These are phyloP conservation scores for Senna tora DNA, from an alignment of 306 rosid species.

Conservation along the genomic window DNA sequence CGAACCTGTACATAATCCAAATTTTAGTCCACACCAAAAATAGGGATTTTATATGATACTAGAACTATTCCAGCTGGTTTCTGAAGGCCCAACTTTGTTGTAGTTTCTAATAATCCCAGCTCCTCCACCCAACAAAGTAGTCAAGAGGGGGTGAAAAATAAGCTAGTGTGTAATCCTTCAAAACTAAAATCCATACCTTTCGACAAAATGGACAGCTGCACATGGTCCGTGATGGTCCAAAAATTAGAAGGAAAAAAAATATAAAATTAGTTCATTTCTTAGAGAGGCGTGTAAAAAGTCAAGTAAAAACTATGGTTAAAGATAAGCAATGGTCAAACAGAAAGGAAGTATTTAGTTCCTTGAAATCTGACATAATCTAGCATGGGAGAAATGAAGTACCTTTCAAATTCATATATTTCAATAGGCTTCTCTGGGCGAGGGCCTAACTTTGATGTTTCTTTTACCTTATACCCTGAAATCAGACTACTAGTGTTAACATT, in stretches of 20 bases:
- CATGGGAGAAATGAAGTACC: constrained; percentile 52
- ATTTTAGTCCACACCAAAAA: constrained; percentile 40
- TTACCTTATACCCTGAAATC: constrained; percentile 67
- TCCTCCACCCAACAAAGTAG: neutral
- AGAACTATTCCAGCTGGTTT: constrained; percentile 21
- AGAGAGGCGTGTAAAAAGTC: constrained; percentile 8
- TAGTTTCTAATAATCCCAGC: neutral
- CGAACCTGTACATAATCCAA: constrained; percentile 66
- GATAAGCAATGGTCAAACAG: neutral
- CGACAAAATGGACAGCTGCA: constrained; percentile 96
- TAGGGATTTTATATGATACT: constrained; percentile 3
- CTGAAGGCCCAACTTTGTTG: constrained; percentile 24
- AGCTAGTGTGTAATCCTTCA: constrained; percentile 22
- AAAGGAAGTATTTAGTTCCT: constrained; percentile 14
- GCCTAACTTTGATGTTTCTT: constrained; percentile 86
- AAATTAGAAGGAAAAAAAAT: constrained; percentile 28
- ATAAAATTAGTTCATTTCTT: constrained; percentile 47
- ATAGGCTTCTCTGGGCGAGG: constrained; percentile 92
- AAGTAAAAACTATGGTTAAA: constrained; percentile 7
- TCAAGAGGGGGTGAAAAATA: neutral
- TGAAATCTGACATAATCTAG: constrained; percentile 8
- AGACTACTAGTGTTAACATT: constrained; percentile 32
- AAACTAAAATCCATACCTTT: constrained; percentile 61
- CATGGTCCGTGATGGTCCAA: constrained; percentile 43
- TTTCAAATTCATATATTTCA: constrained; percentile 93